These are phyloP conservation scores for Anethum foeniculum DNA, from an alignment of 140 eudicot genomes.

Conservation along the genomic window DNA sequence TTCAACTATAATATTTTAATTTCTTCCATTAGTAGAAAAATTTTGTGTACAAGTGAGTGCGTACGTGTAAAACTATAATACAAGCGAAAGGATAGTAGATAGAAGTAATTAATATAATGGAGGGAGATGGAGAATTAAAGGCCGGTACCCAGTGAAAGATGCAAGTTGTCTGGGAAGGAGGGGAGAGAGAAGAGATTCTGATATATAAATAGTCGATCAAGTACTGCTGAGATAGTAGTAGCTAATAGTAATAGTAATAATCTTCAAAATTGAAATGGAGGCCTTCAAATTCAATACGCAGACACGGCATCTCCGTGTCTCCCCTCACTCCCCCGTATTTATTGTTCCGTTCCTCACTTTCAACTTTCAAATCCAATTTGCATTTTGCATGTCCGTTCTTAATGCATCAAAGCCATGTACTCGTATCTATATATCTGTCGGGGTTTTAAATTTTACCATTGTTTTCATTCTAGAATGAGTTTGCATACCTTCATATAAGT, in stretches of 20 bases:
- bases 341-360: background rate
- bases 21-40: no score
- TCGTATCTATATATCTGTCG: background rate
- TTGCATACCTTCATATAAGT: background rate
- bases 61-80: no score
- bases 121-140: background rate
- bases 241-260: background rate
- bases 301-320: conserved; percentile 32
- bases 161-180: background rate
- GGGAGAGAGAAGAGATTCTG: background rate
- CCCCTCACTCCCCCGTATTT: background rate
- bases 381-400: background rate
- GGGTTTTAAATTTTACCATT: background rate
- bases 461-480: background rate
- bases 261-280: background rate
- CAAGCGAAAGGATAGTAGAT: background rate
- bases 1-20: no score
- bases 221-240: background rate
- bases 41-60: no score
- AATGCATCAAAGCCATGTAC: background rate
- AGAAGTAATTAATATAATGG: background rate
- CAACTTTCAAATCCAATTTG: background rate
- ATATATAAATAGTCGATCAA: background rate
- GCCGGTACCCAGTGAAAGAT: background rate
- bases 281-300: conserved; percentile 25